Evolutionary conservation across 2,329 filamentous ascomycete genomes (phyloP), one percentile per base, ranked within the genome.

Genomic region (Bertia moriformis): DNA sequence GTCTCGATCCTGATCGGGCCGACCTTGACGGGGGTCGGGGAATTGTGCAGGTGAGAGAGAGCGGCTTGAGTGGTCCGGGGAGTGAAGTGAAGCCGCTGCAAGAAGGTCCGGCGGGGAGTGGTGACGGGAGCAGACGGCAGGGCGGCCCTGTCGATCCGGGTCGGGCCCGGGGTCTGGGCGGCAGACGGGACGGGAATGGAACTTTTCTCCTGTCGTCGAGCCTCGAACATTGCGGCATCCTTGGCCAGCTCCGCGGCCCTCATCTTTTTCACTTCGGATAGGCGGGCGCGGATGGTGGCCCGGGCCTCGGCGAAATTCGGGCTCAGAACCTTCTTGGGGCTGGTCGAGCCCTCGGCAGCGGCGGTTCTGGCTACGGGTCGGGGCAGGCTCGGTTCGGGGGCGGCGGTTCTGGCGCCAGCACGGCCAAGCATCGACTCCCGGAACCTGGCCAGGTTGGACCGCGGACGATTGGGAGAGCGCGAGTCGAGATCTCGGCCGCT

Each of bases 71-170:
- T 71, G 24, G 78, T 78, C 43, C 75, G 77, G 0, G 78, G 79
- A 0, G 82, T 86, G 50, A 93, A 94, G 38, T 83, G 78, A 24
- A 93, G 84, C 41, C 73, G 79, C 62, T 93, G 93, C 14, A 60
- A 55, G 27, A 65, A 53, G 56, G 77, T 83, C 18, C 77, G 70
- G 20, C 78, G 77, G 4, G 81, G 82, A 1, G 81, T 85, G 4
- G 74, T 77, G 40, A 74, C 59, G 4, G 71, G 66, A 14, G 66
- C 53, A 3, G 63, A 53, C 39, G 68, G 68, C 20, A 77, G 53
- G n/a, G n/a, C n/a, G n/a, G n/a, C n/a, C n/a, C n/a, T n/a, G n/a
- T n/a, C n/a, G 17, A 66, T 60, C 48, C 73, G 75, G 20, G 74
- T 64, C 12, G 68, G 53, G 7, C 7, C 7, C 22, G 22, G 22